These are phyloP conservation scores for Cyclanthera cordifolia DNA, from an alignment of 306 rosid species.

Conservation along the genomic window DNA sequence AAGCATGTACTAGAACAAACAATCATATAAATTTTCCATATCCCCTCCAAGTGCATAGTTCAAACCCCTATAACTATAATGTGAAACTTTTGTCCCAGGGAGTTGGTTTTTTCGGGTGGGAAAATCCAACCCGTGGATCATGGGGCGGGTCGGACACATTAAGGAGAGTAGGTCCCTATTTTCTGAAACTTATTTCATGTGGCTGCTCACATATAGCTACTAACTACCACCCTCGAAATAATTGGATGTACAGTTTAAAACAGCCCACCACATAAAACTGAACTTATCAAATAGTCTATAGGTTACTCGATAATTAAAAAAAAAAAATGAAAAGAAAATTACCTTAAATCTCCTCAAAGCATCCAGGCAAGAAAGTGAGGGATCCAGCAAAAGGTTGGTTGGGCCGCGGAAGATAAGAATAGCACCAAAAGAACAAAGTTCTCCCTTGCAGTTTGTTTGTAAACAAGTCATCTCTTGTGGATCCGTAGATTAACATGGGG, in stretches of 20 bases:
- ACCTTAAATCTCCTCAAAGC: constrained; percentile 4
- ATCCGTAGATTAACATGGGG: constrained; percentile 12
- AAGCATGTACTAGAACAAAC: not conserved
- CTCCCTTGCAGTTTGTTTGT: not conserved
- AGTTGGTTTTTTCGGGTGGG: not conserved
- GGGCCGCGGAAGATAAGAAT: constrained; percentile 4
- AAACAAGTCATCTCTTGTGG: not conserved
- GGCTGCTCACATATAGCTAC: not conserved
- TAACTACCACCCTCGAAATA: not conserved
- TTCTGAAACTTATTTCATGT: not conserved
- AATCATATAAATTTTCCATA: not conserved
- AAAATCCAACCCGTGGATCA: not conserved
- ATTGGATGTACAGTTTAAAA: not conserved
- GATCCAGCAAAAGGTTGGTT: not conserved
- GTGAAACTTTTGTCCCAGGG: not conserved
- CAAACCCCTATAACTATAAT: not conserved
- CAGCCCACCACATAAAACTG: not conserved
- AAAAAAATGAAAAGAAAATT: not conserved
- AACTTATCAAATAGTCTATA: too few species aligned
- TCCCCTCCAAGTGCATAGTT: not conserved
- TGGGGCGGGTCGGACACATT: not conserved
- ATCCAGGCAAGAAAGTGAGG: constrained; percentile 1
- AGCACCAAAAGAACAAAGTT: not conserved
- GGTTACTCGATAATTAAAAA: not conserved
- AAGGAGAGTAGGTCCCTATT: not conserved